Evolutionary conservation across 78 protist species (phyloP).

Genomic region (Dictyostelium brefeldianum): DNA sequence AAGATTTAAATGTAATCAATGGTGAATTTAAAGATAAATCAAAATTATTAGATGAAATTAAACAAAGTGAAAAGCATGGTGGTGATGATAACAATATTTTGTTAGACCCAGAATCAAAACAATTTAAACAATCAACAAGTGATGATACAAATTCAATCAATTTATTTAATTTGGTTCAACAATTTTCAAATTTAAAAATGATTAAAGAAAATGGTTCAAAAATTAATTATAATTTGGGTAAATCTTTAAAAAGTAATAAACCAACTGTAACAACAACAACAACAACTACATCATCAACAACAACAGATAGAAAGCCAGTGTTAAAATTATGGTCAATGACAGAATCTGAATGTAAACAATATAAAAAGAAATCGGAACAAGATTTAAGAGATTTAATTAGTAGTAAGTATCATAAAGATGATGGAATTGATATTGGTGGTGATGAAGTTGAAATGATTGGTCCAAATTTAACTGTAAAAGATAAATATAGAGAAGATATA

Average conservation of each 20-base stretch:
- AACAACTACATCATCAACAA: neutral
- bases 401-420: constrained; percentile 14
- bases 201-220: constrained; percentile 5
- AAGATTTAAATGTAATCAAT: neutral
- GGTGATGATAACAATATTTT: neutral
- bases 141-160: neutral
- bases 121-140: neutral
- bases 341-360: constrained; percentile 35
- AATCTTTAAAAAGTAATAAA: neutral
- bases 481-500: constrained; percentile 37
- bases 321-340: constrained; percentile 59
- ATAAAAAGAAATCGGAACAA: constrained; percentile 32
- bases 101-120: neutral
- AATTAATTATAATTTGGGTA: constrained; percentile 38
- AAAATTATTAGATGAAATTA: constrained; percentile 26
- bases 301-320: neutral
- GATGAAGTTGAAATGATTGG: neutral
- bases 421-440: neutral
- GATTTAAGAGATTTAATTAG: constrained; percentile 42
- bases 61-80: neutral
- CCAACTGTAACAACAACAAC: neutral
- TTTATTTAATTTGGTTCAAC: neutral
- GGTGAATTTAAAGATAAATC: neutral
- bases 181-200: neutral
- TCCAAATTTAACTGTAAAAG: constrained; percentile 26